These are phyloP conservation scores for Kluyveromyces lactis DNA, from an alignment of 805 yeast species.

Conservation along the genomic window DNA sequence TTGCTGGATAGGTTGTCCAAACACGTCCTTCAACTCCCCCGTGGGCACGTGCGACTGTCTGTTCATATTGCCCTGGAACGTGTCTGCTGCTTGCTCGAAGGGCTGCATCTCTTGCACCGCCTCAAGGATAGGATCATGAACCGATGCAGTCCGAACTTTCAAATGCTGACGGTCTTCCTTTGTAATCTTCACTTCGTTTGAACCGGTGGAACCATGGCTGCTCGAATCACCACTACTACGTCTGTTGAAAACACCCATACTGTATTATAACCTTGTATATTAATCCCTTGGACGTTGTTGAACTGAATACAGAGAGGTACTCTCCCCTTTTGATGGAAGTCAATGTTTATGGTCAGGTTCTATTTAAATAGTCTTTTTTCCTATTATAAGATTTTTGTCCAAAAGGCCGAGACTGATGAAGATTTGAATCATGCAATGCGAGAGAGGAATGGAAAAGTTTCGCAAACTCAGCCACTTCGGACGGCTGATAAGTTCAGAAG, in stretches of 20 bases:
- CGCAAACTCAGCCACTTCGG: too few species aligned
- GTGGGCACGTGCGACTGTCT: conserved; percentile 31
- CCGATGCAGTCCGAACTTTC: conserved; percentile 58
- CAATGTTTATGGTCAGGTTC: too few species aligned
- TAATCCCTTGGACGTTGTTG: too few species aligned
- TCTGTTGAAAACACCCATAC: conserved; percentile 41
- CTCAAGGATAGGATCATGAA: conserved; percentile 82
- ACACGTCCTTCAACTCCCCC: conserved; percentile 51
- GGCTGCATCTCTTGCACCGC: conserved; percentile 97
- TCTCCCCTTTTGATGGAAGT: too few species aligned
- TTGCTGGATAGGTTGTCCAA: conserved; percentile 69
- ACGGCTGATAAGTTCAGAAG: too few species aligned
- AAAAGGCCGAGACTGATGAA: too few species aligned
- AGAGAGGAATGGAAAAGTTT: too few species aligned
- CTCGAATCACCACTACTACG: conserved; percentile 21
- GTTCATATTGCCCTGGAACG: conserved; percentile 27
- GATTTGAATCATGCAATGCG: too few species aligned
- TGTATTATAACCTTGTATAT: not conserved
- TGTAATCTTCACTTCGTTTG: conserved; percentile 34
- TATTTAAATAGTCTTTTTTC: not conserved
- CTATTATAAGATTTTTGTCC: not conserved
- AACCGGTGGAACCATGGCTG: conserved; percentile 15
- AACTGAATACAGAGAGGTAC: too few species aligned
- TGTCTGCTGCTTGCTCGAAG: conserved; percentile 54
- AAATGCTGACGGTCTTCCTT: conserved; percentile 45